phyloP scores from a whole-genome alignment of 73 alveolate species.

The Tetrahymena elliotti region DNA sequence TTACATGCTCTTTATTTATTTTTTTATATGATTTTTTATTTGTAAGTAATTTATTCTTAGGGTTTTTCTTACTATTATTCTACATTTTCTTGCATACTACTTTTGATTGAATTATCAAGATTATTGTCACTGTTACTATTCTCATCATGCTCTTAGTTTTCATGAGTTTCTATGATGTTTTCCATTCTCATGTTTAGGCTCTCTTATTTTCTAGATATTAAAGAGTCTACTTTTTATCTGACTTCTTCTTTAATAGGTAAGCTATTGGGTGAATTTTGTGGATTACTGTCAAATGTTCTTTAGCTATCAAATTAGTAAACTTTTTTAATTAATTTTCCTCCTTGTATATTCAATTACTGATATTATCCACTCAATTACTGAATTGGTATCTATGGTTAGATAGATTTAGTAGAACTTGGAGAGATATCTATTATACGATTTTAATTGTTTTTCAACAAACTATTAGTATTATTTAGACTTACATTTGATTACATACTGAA shows the following conservation, averaged over 20 bases:
- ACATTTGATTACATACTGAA: background rate
- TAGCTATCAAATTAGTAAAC: background rate
- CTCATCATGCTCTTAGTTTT: background rate
- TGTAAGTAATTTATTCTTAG: background rate
- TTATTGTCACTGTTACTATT: background rate
- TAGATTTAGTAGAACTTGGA: background rate
- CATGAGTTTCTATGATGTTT: background rate
- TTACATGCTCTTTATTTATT: background rate
- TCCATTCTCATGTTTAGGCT: background rate
- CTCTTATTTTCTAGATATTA: background rate
- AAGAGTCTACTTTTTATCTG: background rate
- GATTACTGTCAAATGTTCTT: background rate
- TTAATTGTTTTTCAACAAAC: background rate
- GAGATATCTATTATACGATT: background rate
- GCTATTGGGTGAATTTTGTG: background rate
- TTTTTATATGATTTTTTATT: background rate
- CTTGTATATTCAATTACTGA: background rate
- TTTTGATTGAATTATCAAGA: background rate
- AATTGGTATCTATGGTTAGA: background rate
- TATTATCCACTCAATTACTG: background rate
- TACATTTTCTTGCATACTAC: background rate
- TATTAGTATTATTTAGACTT: background rate
- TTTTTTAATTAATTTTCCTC: background rate
- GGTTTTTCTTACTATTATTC: background rate
- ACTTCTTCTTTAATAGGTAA: background rate